Evolutionary conservation across 371 early-diverging fungal genomes (phyloP), one percentile per base, ranked within the genome.

Genomic region (Mycotypha africana): DNA sequence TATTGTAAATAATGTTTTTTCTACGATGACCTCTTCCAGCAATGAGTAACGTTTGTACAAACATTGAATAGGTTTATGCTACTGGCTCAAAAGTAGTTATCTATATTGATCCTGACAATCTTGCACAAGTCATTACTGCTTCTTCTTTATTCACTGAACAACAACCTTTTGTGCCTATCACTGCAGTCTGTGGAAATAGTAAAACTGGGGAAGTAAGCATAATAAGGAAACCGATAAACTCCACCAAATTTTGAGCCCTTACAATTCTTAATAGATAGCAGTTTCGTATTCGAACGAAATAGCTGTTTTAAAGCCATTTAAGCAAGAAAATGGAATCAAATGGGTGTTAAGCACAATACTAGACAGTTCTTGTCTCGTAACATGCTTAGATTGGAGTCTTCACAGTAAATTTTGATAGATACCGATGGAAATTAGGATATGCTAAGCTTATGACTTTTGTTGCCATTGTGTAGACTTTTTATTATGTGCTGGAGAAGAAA

Each of bases 1-100:
- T 51, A 74, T 79, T 53, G 83, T 83, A 77, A 45, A 65, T 28
- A n/a, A n/a, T n/a, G n/a, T n/a, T n/a, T n/a, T n/a, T n/a, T n/a
- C n/a, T n/a, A n/a, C n/a, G n/a, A n/a, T n/a, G n/a, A n/a, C n/a
- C 28, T 28, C 5, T 28, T 11, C 10, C 11, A n/a, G 31, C 5
- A 36, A 10, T 38, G 9, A 14, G 17, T 30, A 7, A 15, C 12
- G 39, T 53, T 49, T 49, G 21, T 20, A 34, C 14, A 4, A 25
- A 5, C 2, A 16, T 10, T 12, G 9, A 17, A 48, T 15, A 78
- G 71, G 53, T 65, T 32, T 78, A 74, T 62, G 75, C 72, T 26
- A 65, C 71, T 17, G 70, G 69, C 16, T 53, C 65, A 19, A 70
- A 70, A 36, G 52, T 73, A 16, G 71, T 68, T 26, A 59, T 78